phyloP scores from a whole-genome alignment of 495 filamentous ascomycete genomes.

The Hypoxylon lienhwacheense region DNA sequence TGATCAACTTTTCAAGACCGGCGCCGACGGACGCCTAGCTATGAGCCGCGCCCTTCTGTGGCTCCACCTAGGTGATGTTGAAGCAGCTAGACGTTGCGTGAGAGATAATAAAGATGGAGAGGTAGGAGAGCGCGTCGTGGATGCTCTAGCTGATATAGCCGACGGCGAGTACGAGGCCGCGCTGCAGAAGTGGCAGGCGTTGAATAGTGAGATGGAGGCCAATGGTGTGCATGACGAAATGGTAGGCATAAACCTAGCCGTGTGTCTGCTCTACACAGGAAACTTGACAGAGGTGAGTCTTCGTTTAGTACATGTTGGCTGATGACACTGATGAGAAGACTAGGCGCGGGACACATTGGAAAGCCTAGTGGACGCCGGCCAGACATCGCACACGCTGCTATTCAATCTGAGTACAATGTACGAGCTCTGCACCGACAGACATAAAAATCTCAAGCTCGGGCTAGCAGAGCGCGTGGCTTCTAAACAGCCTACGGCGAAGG shows the following conservation, averaged over 20 bases:
- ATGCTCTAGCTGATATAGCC: slow-evolving; percentile 74
- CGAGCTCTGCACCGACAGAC: slow-evolving; percentile 82
- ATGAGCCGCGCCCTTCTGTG: slow-evolving; percentile 65
- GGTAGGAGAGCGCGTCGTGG: slow-evolving; percentile 48
- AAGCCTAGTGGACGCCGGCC: slow-evolving; percentile 58
- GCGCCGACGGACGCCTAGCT: slow-evolving; percentile 40
- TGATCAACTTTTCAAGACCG: slow-evolving; percentile 57
- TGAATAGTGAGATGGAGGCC: slow-evolving; percentile 48
- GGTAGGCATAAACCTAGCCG: slow-evolving; percentile 75
- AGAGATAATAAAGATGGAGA: slow-evolving; percentile 29
- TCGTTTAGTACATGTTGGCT: background rate
- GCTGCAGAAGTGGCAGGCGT: slow-evolving; percentile 60
- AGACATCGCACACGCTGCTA: slow-evolving; percentile 70
- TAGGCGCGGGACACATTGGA: slow-evolving; percentile 66
- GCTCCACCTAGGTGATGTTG: slow-evolving; percentile 74
- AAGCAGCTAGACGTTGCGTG: slow-evolving; percentile 61
- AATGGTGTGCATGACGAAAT: slow-evolving; percentile 53
- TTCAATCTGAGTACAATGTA: slow-evolving; percentile 93
- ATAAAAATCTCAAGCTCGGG: slow-evolving; percentile 64
- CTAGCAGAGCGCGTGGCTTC: slow-evolving; percentile 71
- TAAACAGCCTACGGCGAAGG: slow-evolving; percentile 43
- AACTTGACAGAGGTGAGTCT: slow-evolving; percentile 66
- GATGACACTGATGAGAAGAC: slow-evolving; percentile 18
- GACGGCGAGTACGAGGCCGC: slow-evolving; percentile 71
- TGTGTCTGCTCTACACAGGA: slow-evolving; percentile 80